Base-by-base conservation (phyloP, 768 basidiomycete genomes). In the Phylloporus arenicola region DNA sequence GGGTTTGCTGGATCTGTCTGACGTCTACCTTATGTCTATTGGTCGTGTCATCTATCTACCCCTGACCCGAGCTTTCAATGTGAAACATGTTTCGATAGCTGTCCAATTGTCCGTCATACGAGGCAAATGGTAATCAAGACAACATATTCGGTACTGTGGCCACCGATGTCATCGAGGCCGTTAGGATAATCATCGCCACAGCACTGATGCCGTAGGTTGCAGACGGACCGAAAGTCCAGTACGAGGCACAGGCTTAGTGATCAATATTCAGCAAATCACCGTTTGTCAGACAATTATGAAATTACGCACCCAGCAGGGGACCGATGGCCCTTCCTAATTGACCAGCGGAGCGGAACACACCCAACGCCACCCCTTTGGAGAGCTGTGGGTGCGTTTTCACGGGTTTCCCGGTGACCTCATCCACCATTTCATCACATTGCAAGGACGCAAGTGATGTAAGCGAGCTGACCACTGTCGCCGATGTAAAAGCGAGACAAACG, bases 311-410 rank as follows among this genome's bases (percentile, higher is more conserved):
- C n/a, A 94, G 72, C 5, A 98, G 66, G 5, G 95, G 95, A 0
- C 95, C 95, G 33, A 96, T 73, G 4, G 95, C 94, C 50, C 95
- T 80, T 4, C 95, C 95, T 35, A 98, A 78, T 65, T 97, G 95
- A 17, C 95, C 95, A n/a, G 87, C 81, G 7, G 90, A 93, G 46
- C 94, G 81, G 71, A 95, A 96, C 51, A 78, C 61, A 29, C 94
- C 93, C 34, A 95, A 69, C 2, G 89, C 92, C 60, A 80, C 79
- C 19, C 92, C 95, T 63, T 92, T 90, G 6, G 85, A 82, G 39
- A 95, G 77, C 51, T 83, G 72, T 2, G 86, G 81, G 57, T 86
- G 80, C 55, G 77, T 74, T 54, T 73, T 70, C 9, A 65, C 55
- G 1, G 76, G 68, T 62, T 86, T 83, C 9, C 80, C 81, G 1